Conservation (phyloP, 441 rosid genomes). For the Populus hybrid region DNA sequence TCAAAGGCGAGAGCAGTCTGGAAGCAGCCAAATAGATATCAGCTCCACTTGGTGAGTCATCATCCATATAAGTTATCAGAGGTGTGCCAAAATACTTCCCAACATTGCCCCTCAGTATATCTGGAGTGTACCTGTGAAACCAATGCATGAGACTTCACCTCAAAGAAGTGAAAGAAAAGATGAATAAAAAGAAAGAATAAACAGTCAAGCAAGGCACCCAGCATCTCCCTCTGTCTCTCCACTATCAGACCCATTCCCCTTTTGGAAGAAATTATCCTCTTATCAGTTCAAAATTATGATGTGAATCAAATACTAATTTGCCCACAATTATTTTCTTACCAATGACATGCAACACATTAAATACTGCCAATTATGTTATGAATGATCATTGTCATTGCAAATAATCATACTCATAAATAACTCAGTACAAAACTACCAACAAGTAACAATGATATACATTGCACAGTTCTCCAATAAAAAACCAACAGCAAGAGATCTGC, state of each 20-base stretch:
- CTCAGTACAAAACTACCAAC: background rate
- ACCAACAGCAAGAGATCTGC: background rate
- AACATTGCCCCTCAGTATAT: constrained; percentile 36
- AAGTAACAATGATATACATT: background rate
- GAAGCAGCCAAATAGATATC: constrained; percentile 54
- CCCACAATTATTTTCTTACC: background rate
- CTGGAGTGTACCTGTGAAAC: constrained; percentile 44
- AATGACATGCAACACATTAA: background rate
- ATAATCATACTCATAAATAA: background rate
- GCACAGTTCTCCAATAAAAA: background rate
- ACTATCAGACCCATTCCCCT: background rate
- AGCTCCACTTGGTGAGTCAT: constrained; percentile 52
- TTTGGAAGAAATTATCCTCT: background rate
- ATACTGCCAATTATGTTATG: background rate
- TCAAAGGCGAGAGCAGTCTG: constrained; percentile 58
- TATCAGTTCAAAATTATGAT: background rate
- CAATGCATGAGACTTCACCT: constrained; percentile 8
- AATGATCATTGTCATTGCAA: background rate
- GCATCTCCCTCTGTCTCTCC: background rate
- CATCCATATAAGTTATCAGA: constrained; percentile 52
- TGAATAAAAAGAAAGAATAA: background rate
- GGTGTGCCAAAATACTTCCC: constrained; percentile 65
- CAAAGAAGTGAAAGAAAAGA: constrained; percentile 9
- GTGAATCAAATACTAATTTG: background rate
- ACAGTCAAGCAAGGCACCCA: background rate